phyloP scores from a whole-genome alignment of 2,329 filamentous ascomycete genomes.

The Eutypa lata region DNA sequence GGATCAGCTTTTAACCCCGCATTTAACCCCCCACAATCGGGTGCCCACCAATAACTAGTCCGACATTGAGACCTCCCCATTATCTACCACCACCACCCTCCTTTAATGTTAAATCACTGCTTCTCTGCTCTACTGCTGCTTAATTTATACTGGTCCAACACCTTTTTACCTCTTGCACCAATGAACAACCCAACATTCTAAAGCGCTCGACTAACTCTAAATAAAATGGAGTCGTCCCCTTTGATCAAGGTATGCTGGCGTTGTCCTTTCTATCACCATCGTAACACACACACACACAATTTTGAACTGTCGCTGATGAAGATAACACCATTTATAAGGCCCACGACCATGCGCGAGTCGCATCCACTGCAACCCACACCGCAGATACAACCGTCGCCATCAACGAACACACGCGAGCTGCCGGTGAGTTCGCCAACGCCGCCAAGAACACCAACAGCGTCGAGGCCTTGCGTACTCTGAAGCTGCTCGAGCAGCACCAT shows the following conservation, averaged over 20 bases:
- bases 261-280: too few relatives aligned
- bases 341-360: slow-evolving; percentile 84
- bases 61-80: too few relatives aligned
- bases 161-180: background rate
- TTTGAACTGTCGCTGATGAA: slow-evolving; percentile 17
- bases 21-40: too few relatives aligned
- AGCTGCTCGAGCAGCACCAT: slow-evolving; percentile 85
- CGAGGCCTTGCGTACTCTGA: slow-evolving; percentile 79
- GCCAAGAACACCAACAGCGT: slow-evolving; percentile 65
- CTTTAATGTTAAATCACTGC: too few relatives aligned
- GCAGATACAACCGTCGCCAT: slow-evolving; percentile 77
- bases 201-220: background rate
- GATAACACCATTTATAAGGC: slow-evolving; percentile 49
- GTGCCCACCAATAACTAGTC: too few relatives aligned
- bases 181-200: background rate
- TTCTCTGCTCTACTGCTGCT: too few relatives aligned
- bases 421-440: slow-evolving; percentile 82
- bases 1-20: too few relatives aligned
- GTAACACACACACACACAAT: background rate
- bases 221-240: slow-evolving; percentile 65
- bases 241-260: slow-evolving; percentile 55
- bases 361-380: slow-evolving; percentile 71
- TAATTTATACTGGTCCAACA: too few relatives aligned
- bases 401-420: slow-evolving; percentile 83
- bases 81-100: too few relatives aligned